Base-by-base conservation (phyloP, 495 filamentous ascomycete species). In the Aspergillus sclerotioniger region DNA sequence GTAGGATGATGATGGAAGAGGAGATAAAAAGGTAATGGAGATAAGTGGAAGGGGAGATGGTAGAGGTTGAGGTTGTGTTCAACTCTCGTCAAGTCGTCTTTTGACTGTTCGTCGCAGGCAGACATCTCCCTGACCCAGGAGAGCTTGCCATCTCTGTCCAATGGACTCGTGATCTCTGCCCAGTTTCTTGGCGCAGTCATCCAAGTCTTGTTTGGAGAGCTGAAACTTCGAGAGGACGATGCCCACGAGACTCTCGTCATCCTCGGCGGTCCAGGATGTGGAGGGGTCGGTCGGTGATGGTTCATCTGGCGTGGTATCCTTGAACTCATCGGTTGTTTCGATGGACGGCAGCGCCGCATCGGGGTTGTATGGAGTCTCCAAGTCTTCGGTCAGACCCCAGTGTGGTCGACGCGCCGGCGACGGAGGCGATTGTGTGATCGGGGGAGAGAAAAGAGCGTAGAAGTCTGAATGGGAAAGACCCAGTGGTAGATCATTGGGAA, bases 141-240 rank as follows among this genome's bases (percentile, higher is more conserved):
- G 74, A 51, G 83, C 80, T 70, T 85, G 85, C 88, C 87, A 92
- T 65, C 90, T 72, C 51, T 77, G 76, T 20, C 86, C 86, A n/a
- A 90, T 73, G 58, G 83, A 87, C 17, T 77, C 75, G n/a, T 83
- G 71, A 63, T 88, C 85, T 19, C 70, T 71, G 66, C 84, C 87
- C 55, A 92, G 76, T 60, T 76, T 82, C 45, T 82, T 76, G 54
- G 89, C 89, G 72, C 89, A 92, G 56, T 91, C 88, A 47, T 90
- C 86, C 90, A 88, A 91, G 56, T 92, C 87, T 53, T 77, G 81
- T 68, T 85, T 86, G 43, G 82, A 84, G 21, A 92, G 82, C 59
- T 83, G 83, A 50, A 91, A 80, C 66, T 90, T 92, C 65, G 88
- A 84, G 3, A 92, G 76, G 32, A 92, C 88, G 28, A 90, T 73